Evolutionary conservation across 805 yeast species (phyloP), one percentile per base, ranked within the genome.

Genomic region (Starmerella lactis-condensi): DNA sequence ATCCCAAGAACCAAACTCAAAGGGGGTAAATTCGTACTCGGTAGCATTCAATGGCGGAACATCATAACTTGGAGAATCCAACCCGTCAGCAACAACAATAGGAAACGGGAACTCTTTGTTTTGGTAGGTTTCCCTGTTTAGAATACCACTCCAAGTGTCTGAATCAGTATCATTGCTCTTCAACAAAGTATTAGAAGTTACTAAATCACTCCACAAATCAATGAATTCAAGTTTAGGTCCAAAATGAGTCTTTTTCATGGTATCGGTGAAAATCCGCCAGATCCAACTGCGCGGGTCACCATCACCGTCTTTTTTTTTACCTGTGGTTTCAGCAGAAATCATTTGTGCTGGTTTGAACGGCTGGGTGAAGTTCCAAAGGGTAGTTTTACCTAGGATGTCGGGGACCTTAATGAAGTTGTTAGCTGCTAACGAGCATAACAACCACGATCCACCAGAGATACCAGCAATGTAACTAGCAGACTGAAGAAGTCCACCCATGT

Each of bases 1-100:
- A 48, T 82, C 94, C 92, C 92, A 81, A 4, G 91, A 72, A 10
- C 94, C 94, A 46, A 81, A 54, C 48, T 74, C 77, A 44, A 58
- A 72, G 10, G 91, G 83, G 30, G 48, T 52, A 40, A 57, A 29
- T 41, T 59, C 64, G 32, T 52, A 54, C 17, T 54, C 64, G 1
- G 93, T 77, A 6, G 91, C 72, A 57, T 78, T 81, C 20, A 54
- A 48, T 37, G 65, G 61, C 30, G 75, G 56, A 29, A 75, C n/a
- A n/a, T n/a, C n/a, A n/a, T n/a, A n/a, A n/a, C n/a, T n/a, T n/a
- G n/a, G n/a, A n/a, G n/a, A n/a, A n/a, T n/a, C n/a, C n/a, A 44
- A 14, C 56, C 48, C 11, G 58, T 52, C 17, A 9, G 68, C 67
- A 38, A 63, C 67, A 43, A 64, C 50, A 42, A 73, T 69, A 33